Base-by-base conservation (phyloP, 2,329 filamentous ascomycete genomes). In the Aspergillus japonicus region DNA sequence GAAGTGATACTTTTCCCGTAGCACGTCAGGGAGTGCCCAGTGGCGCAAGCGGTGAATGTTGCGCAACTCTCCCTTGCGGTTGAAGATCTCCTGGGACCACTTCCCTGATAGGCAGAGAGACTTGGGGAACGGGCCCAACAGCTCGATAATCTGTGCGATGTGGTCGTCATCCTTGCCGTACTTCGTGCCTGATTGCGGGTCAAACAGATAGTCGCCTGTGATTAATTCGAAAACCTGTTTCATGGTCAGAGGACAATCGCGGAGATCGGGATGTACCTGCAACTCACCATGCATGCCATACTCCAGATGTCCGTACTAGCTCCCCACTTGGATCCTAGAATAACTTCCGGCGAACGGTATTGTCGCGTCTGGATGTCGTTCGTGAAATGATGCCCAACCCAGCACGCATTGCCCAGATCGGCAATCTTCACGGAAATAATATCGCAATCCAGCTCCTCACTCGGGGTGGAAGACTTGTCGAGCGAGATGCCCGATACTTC, bases 291-390 rank as follows among this genome's bases (percentile, higher is more conserved):
- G 67, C 91, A 91, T 60, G 95, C 93, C 95, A 99, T 99, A 78
- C 94, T 98, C 95, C 95, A 99, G 7, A 98, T 91, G 77, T 99
- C 95, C 1, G 95, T 98, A 74, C 94, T 98, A n/a, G 95, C 95
- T 67, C 95, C 95, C 95, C 95, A 99, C 81, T 98, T 98, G 3
- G 92, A 87, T 44, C 95, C 95, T 21, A 99, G 81, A 62, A 99
- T 98, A 58, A 99, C 95, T 78, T 99, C 95, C 1, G 95, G 95
- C 1, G 95, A 98, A 59, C 95, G 85, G 77, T 99, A 99, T 78
- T 99, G 95, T 71, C 95, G 85, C 8, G 95, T 99, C 76, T 99
- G 95, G 70, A 99, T 99, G 75, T 99, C 95, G 74, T 99, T 97
- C 72, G 95, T 99, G 78, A 99, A 99, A 78, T 99, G 95, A 74